Percentiles rank a stretch among this genome's conserved stretches.
phyloP scores from a whole-genome alignment of 108 stramenopile genomes.

The Cylindrotheca fusiformis region DNA sequence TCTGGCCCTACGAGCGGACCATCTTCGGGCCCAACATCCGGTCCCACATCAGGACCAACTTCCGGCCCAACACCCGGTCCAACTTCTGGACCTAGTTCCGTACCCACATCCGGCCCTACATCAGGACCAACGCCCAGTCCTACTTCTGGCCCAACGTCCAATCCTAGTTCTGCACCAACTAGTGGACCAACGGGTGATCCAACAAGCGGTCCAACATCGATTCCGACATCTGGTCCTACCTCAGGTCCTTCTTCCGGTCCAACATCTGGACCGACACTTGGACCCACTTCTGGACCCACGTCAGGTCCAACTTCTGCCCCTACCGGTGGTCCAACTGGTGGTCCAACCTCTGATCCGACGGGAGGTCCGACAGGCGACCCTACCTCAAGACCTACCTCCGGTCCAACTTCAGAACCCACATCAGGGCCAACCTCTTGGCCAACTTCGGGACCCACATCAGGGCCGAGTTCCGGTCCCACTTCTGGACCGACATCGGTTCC shows the following conservation, averaged over 20 bases:
- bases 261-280: conserved; percentile 20
- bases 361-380: no score
- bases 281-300: no score
- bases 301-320: no score
- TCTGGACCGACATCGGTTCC: conserved; percentile 5
- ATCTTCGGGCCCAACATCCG: no score
- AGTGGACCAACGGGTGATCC: conserved; percentile 11
- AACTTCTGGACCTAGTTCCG: conserved; percentile 9
- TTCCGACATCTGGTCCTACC: conserved; percentile 1
- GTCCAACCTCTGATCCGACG: no score
- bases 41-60: neutral
- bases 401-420: no score
- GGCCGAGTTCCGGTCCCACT: conserved; percentile 14
- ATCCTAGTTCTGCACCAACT: conserved; percentile 14
- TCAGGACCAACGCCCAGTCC: conserved; percentile 13
- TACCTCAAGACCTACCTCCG: no score
- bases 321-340: no score
- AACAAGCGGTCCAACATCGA: conserved; percentile 4
- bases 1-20: conserved; percentile 13
- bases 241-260: no score
- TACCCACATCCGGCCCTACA: conserved; percentile 15
- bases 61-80: conserved; percentile 11
- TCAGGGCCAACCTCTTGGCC: conserved; percentile 17
- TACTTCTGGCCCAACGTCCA: conserved; percentile 1
- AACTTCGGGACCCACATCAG: conserved; percentile 12